Percentiles rank a stretch among this genome's conserved stretches.
Conservation (phyloP, 768 basidiomycete genomes). For the Tulasnella sp. region DNA sequence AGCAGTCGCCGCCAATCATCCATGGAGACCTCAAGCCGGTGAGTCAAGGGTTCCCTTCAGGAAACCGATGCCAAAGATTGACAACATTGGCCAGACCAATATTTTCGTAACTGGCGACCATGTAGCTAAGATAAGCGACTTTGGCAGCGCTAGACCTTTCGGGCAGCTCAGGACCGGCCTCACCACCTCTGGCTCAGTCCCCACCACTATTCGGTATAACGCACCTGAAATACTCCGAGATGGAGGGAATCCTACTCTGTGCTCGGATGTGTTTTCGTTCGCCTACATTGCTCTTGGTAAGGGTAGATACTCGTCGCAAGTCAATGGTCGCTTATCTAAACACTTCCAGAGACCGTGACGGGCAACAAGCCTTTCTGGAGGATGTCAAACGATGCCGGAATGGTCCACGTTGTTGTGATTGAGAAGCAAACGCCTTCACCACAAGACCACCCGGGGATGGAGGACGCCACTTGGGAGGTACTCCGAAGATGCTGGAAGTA, state of each 20-base stretch:
- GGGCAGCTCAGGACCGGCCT: background rate
- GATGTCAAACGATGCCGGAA: background rate
- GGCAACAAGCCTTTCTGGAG: background rate
- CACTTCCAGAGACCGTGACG: background rate
- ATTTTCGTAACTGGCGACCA: background rate
- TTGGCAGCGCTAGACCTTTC: background rate
- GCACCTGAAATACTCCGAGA: background rate
- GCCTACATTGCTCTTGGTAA: background rate
- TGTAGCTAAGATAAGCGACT: background rate
- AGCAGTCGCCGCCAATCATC: slow-evolving; percentile 20
- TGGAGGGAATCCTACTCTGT: background rate
- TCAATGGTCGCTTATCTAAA: background rate
- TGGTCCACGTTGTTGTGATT: background rate
- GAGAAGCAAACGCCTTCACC: background rate
- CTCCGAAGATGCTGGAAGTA: background rate
- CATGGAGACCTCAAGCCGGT: slow-evolving; percentile 37
- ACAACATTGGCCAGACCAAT: background rate
- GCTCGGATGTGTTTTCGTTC: background rate
- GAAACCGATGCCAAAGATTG: background rate
- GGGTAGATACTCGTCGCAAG: background rate
- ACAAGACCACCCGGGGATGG: background rate
- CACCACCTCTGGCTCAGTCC: background rate
- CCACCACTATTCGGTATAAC: background rate
- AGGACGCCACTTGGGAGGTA: background rate
- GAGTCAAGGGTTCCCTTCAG: background rate